Percentiles rank a stretch among this genome's conserved stretches.
phyloP scores from a whole-genome alignment of 2,329 filamentous ascomycete genomes.

The Neopestalotiopsis rosae region DNA sequence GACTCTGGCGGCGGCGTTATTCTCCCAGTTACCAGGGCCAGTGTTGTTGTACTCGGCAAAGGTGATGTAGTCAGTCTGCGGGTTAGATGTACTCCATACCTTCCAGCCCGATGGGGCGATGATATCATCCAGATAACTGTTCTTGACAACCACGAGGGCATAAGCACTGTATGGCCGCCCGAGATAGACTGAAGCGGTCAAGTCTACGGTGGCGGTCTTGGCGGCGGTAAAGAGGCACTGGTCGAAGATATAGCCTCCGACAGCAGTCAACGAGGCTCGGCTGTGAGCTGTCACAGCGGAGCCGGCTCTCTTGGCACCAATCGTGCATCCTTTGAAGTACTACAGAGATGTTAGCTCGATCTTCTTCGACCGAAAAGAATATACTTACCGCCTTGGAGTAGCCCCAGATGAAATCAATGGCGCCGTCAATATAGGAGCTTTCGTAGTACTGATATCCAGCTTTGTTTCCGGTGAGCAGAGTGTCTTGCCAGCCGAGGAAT shows the following conservation, averaged over 20 bases:
- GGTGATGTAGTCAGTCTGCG: conserved; percentile 32
- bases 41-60: conserved; percentile 61
- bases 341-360: conserved; percentile 5
- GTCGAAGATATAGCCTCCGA: conserved; percentile 17
- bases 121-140: conserved; percentile 50
- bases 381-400: conserved; percentile 11
- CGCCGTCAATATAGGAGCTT: conserved; percentile 48
- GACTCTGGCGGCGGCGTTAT: conserved; percentile 24
- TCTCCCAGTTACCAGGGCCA: conserved; percentile 46
- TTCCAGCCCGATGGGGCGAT: conserved; percentile 14
- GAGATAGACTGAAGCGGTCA: conserved; percentile 14
- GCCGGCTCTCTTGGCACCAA: conserved; percentile 38
- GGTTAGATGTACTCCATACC: conserved; percentile 25
- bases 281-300: conserved; percentile 41
- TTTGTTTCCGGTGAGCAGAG: conserved; percentile 46
- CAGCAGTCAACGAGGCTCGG: conserved; percentile 6
- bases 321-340: conserved; percentile 51
- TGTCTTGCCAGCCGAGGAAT: conserved; percentile 56
- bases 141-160: conserved; percentile 57
- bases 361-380: neutral
- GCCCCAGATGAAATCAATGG: conserved; percentile 57
- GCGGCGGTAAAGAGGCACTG: conserved; percentile 15
- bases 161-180: conserved; percentile 55
- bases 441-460: conserved; percentile 53
- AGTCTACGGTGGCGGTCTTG: conserved; percentile 11